Percentiles rank a stretch among this genome's conserved stretches.
Conservation (phyloP, 2,329 filamentous ascomycete species). For the Chrysoporthe austroafricana region DNA sequence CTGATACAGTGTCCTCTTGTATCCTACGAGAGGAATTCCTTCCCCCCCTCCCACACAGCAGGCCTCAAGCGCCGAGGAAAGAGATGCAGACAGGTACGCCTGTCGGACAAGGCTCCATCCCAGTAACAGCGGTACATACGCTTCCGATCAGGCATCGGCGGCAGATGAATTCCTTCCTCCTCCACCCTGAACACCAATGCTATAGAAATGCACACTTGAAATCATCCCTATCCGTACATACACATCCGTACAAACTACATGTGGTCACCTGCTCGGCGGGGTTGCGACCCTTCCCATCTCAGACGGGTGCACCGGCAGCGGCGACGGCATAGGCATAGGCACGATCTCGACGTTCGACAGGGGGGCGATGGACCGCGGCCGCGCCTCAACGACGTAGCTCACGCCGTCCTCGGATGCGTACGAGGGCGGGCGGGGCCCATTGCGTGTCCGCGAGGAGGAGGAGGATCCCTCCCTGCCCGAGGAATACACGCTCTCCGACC, state of each 20-base stretch:
- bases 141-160: neutral
- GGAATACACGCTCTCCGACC: constrained; percentile 14
- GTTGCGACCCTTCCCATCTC: constrained; percentile 42
- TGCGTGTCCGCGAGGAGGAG: constrained; percentile 31
- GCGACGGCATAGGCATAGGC: constrained; percentile 34
- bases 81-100: neutral
- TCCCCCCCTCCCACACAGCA: neutral
- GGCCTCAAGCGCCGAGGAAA: neutral
- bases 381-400: constrained; percentile 71
- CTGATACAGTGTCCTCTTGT: neutral
- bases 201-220: constrained; percentile 8
- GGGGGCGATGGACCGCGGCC: constrained; percentile 60
- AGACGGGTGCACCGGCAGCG: constrained; percentile 53
- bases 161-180: constrained; percentile 3
- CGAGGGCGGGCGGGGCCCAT: constrained; percentile 65
- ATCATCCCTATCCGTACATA: constrained; percentile 10
- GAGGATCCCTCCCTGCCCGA: constrained; percentile 23
- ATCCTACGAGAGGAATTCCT: neutral
- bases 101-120: neutral
- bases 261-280: constrained; percentile 33
- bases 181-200: constrained; percentile 21
- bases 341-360: constrained; percentile 33
- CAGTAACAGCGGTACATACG: neutral
- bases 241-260: constrained; percentile 2
- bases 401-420: constrained; percentile 79